A percentile compares a stretch with the other conserved stretches of the same genome.
Conservation (phyloP, 805 yeast species). For the Kockiozyma suomiensis region DNA sequence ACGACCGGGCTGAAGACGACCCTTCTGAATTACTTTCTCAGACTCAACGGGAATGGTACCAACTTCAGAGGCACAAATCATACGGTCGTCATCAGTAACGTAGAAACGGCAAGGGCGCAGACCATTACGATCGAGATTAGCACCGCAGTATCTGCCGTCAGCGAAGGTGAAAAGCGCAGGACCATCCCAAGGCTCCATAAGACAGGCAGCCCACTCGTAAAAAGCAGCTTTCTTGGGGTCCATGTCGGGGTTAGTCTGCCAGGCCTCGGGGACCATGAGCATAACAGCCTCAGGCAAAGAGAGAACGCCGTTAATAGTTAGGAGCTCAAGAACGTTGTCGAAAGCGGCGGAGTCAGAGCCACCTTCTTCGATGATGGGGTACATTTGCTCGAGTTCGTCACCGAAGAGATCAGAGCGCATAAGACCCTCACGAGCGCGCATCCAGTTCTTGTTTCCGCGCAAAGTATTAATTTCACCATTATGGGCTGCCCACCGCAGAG, state of each 20-base stretch:
- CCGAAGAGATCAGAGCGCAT: slow-evolving; percentile 87
- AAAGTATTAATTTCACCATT: slow-evolving; percentile 97
- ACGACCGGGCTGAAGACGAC: slow-evolving; percentile 93
- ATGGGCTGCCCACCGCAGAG: slow-evolving; percentile 95
- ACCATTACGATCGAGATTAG: slow-evolving; percentile 95
- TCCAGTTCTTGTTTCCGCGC: slow-evolving; percentile 98
- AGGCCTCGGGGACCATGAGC: slow-evolving; percentile 96
- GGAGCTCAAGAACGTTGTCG: slow-evolving; percentile 90
- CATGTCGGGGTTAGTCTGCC: slow-evolving; percentile 85
- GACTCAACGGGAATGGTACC: slow-evolving; percentile 93
- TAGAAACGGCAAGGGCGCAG: slow-evolving; percentile 98
- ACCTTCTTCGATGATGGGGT: slow-evolving; percentile 96
- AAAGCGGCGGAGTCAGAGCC: slow-evolving; percentile 98
- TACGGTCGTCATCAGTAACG: slow-evolving; percentile 89
- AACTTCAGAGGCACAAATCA: slow-evolving; percentile 97
- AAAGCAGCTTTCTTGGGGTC: slow-evolving; percentile 92
- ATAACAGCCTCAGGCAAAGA: slow-evolving; percentile 96
- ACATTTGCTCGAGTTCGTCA: slow-evolving; percentile 85
- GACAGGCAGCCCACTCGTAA: slow-evolving; percentile 98
- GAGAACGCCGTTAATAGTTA: slow-evolving; percentile 87
- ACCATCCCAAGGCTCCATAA: slow-evolving; percentile 99
- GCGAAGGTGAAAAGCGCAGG: slow-evolving; percentile 97
- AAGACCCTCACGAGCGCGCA: slow-evolving; percentile 98
- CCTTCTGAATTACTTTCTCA: slow-evolving; percentile 80
- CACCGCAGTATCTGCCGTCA: slow-evolving; percentile 98